Percentiles rank a stretch among this genome's conserved stretches.
phyloP scores from a whole-genome alignment of 805 yeast species.

The Metschnikowia similis region DNA sequence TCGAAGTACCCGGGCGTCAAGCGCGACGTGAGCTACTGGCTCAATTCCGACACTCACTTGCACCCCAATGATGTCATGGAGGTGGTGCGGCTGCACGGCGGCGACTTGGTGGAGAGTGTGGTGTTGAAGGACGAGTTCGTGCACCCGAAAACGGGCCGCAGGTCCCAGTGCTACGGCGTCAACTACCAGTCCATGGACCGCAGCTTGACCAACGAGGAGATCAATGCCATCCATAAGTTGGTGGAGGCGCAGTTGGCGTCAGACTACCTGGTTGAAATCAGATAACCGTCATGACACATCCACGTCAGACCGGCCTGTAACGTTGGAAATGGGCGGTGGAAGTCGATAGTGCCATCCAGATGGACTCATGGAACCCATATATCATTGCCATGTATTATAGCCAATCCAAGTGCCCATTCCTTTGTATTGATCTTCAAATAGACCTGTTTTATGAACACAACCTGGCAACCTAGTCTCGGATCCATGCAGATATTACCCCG shows the following conservation, averaged over 20 bases:
- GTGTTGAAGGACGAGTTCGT: conserved; percentile 72
- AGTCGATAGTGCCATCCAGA: too few species aligned
- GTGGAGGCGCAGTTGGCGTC: conserved; percentile 57
- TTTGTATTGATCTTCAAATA: too few species aligned
- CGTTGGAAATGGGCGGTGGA: too few species aligned
- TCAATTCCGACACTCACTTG: conserved; percentile 45
- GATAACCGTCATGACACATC: conserved; percentile 17
- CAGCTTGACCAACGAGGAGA: conserved; percentile 78
- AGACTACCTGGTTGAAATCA: conserved; percentile 54
- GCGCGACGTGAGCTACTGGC: conserved; percentile 92
- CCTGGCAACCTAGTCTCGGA: too few species aligned
- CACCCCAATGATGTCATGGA: conserved; percentile 96
- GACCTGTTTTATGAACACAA: too few species aligned
- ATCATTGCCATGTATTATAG: too few species aligned
- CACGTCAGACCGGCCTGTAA: not conserved
- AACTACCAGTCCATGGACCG: conserved; percentile 96
- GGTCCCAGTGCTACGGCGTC: conserved; percentile 82
- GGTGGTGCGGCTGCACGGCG: conserved; percentile 76
- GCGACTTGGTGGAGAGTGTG: conserved; percentile 87
- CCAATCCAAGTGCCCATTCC: too few species aligned
- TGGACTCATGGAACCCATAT: too few species aligned
- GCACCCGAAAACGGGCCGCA: conserved; percentile 76
- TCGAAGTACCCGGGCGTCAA: conserved; percentile 85
- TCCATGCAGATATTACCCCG: too few species aligned
- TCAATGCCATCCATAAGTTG: conserved; percentile 65